Base-by-base conservation (phyloP, 1,284 basidiomycete genomes). In the Leccinum olivaceoglutinosum region DNA sequence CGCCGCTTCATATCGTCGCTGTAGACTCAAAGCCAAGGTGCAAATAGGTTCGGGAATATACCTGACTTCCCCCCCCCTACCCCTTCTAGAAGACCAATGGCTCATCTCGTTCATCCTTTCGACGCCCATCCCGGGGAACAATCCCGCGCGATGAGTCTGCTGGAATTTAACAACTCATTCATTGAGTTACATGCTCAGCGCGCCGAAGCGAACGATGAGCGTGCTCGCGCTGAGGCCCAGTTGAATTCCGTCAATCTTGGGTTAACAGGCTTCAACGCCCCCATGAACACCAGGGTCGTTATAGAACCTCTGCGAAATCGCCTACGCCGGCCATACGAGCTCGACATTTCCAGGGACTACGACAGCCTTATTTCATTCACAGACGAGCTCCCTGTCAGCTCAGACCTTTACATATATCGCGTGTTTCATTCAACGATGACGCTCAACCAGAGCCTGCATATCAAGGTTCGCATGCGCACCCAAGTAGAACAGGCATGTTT, bases 311-410 rank as follows among this genome's bases (percentile, higher is more conserved):
- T 62, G 1, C 61, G 36, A 1, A 5, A 60, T 51, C 16, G 36
- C 11, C 11, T 62, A 4, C 46, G 11, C 25, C 34, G 1, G 3
- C 57, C 61, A 32, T 62, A 59, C 6, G 10, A 60, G 11, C 5
- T 62, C 8, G 21, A 62, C 21, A 51, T 65, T 29, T 65, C 59
- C 2, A 16, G 56, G 29, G 63, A 65, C 34, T 65, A 34, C 7
- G 63, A 65, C 16, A 65, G 64, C n/a, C 51, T 65, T 0, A 64
- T 65, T 4, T 61, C 59, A 2, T 65, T 65, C 12, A 64, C 41
- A 1, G 63, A 65, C 2, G 63, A 65, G n/a, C 63, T 64, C 2
- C 63, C 61, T 2, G 58, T 64, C 10, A 14, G 0, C 11, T 25
- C 29, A 0, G 61, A 63, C 18, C 36, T 64, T 0, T 65, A 65